Evolutionary conservation across 2,329 filamentous ascomycete species (phyloP), one percentile per base, ranked within the genome.

Genomic region (Sporothrix inflata): DNA sequence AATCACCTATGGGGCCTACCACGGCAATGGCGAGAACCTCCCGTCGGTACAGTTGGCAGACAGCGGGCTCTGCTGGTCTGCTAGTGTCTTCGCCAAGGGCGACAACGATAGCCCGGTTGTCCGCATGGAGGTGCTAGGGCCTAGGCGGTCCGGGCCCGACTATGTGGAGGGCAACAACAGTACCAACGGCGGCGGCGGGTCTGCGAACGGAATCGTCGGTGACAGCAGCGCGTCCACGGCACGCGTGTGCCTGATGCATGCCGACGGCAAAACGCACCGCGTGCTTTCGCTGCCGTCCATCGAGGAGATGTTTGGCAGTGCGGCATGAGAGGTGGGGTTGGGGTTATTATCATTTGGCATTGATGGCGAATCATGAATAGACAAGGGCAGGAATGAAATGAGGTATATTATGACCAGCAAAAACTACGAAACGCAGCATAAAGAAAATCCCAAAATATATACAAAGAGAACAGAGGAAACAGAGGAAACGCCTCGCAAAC

Each of bases 121-220:
- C 2, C 81, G 82, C 70, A 88, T 90, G 85, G 84, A 88, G 73
- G 83, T 87, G 7, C 83, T 84, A 66, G 82, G 82, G 45, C 81
- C 79, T 45, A 84, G 81, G 11, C 42, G 42, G 24, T 34, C 63
- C 38, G 30, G 61, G 8, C 34, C 66, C n/a, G 70, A 70, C 57
- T 38, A 70, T 24, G 19, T 8, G 60, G 70, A 11, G 12, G 34
- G 11, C 8, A 42, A 11, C 19, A n/a, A 34, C 38, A 21, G 16
- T 34, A 21, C 7, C 12, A 6, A n/a, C 19, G 42, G 42, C 6
- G 21, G 16, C 47, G 38, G 45, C 45, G 8, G 60, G 7, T 9
- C 16, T 3, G 4, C 55, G 11, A 61, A n/a, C 30, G 34, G 55
- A 38, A 19, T 61, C 5, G 40, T 61, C 19, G 14, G 19, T 16